These are phyloP conservation scores for Penicillium sp. DNA, from an alignment of 2,329 filamentous ascomycete species.

Conservation along the genomic window DNA sequence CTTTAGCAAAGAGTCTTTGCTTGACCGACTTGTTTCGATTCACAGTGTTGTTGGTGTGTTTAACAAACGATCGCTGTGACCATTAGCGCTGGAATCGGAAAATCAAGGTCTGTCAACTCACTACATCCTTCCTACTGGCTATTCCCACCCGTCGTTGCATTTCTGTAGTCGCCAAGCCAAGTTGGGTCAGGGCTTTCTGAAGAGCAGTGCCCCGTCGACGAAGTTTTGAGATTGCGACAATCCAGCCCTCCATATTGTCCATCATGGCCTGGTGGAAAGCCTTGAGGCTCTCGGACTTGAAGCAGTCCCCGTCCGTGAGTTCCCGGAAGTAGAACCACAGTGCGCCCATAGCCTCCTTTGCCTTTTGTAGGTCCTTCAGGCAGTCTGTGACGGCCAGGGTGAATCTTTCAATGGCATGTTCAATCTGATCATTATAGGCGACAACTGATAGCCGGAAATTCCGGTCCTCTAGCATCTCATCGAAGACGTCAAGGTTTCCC, in stretches of 20 bases:
- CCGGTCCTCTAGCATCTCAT: conserved; percentile 77
- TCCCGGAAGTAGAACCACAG: conserved; percentile 66
- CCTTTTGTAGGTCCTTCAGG: conserved; percentile 68
- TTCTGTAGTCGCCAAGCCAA: conserved; percentile 69
- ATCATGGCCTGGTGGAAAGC: conserved; percentile 84
- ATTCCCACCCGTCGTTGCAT: conserved; percentile 78
- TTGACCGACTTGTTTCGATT: conserved; percentile 19
- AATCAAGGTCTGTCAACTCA: conserved; percentile 44
- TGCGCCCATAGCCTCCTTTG: conserved; percentile 64
- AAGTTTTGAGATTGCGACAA: conserved; percentile 66
- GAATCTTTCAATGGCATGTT: conserved; percentile 77
- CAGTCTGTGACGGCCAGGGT: conserved; percentile 66
- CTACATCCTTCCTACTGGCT: conserved; percentile 62
- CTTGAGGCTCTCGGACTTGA: conserved; percentile 51
- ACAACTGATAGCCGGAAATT: conserved; percentile 73
- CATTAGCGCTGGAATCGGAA: conserved; percentile 2
- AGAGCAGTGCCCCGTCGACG: conserved; percentile 64
- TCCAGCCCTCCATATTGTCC: conserved; percentile 85
- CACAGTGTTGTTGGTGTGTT: conserved; percentile 4
- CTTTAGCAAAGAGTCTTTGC: conserved; percentile 21
- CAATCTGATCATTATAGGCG: conserved; percentile 80
- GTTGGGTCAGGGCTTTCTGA: conserved; percentile 59
- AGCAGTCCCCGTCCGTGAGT: conserved; percentile 54
- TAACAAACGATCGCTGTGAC: conserved; percentile 19
- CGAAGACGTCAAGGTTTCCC: conserved; percentile 71